A percentile compares a stretch with the other conserved stretches of the same genome.
Evolutionary conservation across 345 rosid genomes (phyloP).

Genomic region (Raphanus sativus): DNA sequence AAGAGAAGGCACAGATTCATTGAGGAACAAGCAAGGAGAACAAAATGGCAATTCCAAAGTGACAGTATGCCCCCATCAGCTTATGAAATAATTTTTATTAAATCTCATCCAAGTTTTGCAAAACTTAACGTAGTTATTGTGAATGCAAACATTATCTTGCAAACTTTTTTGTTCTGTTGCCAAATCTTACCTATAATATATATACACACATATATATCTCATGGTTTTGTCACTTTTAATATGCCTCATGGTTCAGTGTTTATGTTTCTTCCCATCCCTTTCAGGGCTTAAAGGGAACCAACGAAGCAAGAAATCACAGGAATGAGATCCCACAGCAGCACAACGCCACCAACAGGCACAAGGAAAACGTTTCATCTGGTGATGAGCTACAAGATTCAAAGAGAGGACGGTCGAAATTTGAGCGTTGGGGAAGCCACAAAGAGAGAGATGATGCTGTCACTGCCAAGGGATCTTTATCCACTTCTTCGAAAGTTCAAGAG

Average conservation of each 20-base stretch:
- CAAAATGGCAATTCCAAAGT: conserved; percentile 58
- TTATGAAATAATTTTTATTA: conserved; percentile 2
- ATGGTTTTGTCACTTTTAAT: conserved; percentile 19
- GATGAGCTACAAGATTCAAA: conserved; percentile 76
- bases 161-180: conserved; percentile 15
- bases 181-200: neutral
- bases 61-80: conserved; percentile 64
- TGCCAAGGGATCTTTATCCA: conserved; percentile 54
- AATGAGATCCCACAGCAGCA: conserved; percentile 44
- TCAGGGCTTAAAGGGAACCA: conserved; percentile 59
- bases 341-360: conserved; percentile 54
- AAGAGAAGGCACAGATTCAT: conserved; percentile 52
- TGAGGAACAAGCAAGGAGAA: conserved; percentile 70
- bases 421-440: conserved; percentile 93
- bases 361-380: conserved; percentile 66
- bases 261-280: conserved; percentile 37
- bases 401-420: conserved; percentile 86
- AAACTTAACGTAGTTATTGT: conserved; percentile 35
- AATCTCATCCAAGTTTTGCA: conserved; percentile 21
- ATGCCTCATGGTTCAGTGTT: conserved; percentile 1
- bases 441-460: conserved; percentile 66
- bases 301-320: conserved; percentile 47
- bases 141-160: conserved; percentile 30
- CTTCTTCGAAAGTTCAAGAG: conserved; percentile 59
- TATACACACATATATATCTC: conserved; percentile 8